These are phyloP conservation scores for Gossypium thurberi DNA, from an alignment of 345 rosid species.

Conservation along the genomic window DNA sequence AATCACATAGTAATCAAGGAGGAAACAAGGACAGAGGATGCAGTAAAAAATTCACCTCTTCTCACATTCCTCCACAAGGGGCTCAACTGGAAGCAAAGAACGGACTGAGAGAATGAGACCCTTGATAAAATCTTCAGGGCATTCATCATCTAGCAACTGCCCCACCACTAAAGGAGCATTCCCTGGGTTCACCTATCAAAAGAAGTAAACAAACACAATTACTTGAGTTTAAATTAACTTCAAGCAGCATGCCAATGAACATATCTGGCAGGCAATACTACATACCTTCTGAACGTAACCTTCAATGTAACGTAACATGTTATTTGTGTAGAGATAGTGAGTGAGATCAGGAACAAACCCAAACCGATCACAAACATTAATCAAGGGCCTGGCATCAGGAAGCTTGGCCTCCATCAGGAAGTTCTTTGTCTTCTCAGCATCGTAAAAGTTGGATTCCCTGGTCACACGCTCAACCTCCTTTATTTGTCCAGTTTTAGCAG, in stretches of 20 bases:
- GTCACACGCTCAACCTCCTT: constrained; percentile 99
- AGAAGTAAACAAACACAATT: constrained; percentile 6
- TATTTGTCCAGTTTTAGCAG: constrained; percentile 90
- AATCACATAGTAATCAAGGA: constrained; percentile 4
- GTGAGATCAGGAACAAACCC: constrained; percentile 97
- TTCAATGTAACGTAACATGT: constrained; percentile 96
- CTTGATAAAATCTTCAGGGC: constrained; percentile 97
- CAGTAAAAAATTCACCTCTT: constrained; percentile 45
- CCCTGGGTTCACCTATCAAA: constrained; percentile 82
- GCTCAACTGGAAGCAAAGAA: constrained; percentile 76
- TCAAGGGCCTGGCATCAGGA: constrained; percentile 97
- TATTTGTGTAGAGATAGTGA: constrained; percentile 87
- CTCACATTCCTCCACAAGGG: constrained; percentile 83
- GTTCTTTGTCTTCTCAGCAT: constrained; percentile 93
- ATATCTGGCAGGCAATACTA: not conserved
- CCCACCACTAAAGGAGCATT: constrained; percentile 95
- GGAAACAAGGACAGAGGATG: constrained; percentile 12
- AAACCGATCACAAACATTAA: constrained; percentile 97
- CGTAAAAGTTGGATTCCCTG: constrained; percentile 91
- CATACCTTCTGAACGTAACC: constrained; percentile 98
- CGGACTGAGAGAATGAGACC: constrained; percentile 93
- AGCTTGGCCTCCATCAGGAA: constrained; percentile 98
- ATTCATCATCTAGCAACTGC: constrained; percentile 94
- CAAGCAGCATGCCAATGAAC: not conserved
- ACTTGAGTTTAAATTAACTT: not conserved